Conservation (phyloP, 2,329 filamentous ascomycete species). For the Penicillium sp. region DNA sequence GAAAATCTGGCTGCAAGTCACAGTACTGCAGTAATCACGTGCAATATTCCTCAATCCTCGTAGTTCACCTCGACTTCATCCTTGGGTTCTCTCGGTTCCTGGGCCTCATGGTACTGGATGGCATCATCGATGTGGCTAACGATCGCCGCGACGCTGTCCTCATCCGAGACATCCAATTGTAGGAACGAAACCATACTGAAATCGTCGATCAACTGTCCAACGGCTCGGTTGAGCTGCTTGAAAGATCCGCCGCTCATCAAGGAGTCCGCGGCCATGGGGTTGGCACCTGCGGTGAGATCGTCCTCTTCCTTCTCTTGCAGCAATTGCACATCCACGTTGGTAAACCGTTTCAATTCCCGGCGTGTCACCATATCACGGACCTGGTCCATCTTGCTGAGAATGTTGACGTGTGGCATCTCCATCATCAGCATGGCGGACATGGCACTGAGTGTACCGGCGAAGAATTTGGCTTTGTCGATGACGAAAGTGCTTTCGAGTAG, state of each 20-base stretch:
- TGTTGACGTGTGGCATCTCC: constrained; percentile 93
- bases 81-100: constrained; percentile 80
- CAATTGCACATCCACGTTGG: constrained; percentile 78
- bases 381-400: constrained; percentile 96
- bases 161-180: constrained; percentile 82
- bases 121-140: constrained; percentile 92
- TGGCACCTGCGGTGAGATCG: constrained; percentile 53
- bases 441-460: constrained; percentile 88
- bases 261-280: constrained; percentile 64
- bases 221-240: constrained; percentile 77
- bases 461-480: constrained; percentile 94
- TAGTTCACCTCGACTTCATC: constrained; percentile 59
- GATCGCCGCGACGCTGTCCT: constrained; percentile 82
- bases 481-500: constrained; percentile 95
- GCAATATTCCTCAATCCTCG: constrained; percentile 37
- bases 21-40: not conserved
- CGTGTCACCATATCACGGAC: constrained; percentile 85
- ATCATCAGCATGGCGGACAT: constrained; percentile 99
- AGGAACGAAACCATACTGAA: constrained; percentile 98
- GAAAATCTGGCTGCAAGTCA: not conserved
- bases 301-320: constrained; percentile 64
- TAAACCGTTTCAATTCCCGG: constrained; percentile 83
- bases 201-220: constrained; percentile 88
- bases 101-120: constrained; percentile 88
- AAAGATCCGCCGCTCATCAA: constrained; percentile 81